Base-by-base conservation (phyloP, 139 green algal genomes). In the Chlamydomonas asymmetrica region DNA sequence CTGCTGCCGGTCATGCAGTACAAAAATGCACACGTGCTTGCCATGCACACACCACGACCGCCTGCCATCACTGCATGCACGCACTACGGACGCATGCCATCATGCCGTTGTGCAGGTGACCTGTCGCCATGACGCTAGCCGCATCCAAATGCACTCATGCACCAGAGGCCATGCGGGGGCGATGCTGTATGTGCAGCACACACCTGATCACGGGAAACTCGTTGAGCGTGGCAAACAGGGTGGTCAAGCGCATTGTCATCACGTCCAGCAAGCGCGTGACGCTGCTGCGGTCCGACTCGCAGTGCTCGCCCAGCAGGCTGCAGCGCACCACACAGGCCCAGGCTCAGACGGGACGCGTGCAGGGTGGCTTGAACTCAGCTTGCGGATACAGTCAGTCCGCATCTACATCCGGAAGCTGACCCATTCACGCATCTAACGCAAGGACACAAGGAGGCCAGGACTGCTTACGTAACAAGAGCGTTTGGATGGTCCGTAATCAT, bases 401-500 rank as follows among this genome's bases (percentile, higher is more conserved):
- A 18, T n/a, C 22, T 57, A 57, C 49, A 18, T 57, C 49, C 49
- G 49, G n/a, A n/a, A n/a, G n/a, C n/a, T n/a, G n/a, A n/a, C n/a
- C n/a, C n/a, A 56, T 56, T 16, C 48, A 16, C 48, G 16, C 16
- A 27, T 16, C 48, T 56, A 27, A 56, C 16, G 48, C 48, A 56
- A 27, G 48, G 48, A 27, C 48, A 56, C 16, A 56, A 16, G 20
- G 16, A 56, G 16, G 20, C 48, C 48, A 56, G 48, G n/a, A n/a
- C 48, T 20, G n/a, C 92, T 65, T 88, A 88, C 62, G 80, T 75
- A 50, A 66, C 43, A 38, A 94, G 75, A 0, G 92, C 85, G 4
- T 84, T 66, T 8, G 90, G 85, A 69, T 97, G 85, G 31, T 88
- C 88, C 18, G 94, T 98, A 23, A 86, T 54, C 37, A 98, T 94